phyloP scores from a whole-genome alignment of 768 basidiomycete species.

The Leccinum ochraceum region DNA sequence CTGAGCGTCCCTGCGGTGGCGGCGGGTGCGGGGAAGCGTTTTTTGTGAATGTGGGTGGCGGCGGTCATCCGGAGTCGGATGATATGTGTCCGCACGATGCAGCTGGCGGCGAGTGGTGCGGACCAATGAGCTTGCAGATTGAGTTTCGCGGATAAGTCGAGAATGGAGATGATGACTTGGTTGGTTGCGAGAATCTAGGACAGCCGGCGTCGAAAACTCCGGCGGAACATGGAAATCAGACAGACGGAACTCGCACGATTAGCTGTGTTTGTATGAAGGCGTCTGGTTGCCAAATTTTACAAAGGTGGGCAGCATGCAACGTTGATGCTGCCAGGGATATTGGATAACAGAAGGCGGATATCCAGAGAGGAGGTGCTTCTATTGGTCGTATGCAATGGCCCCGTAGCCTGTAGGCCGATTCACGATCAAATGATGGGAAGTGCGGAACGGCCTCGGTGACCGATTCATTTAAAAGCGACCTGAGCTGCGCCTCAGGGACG shows the following conservation, averaged over 20 bases:
- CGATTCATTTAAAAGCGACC: slow-evolving; percentile 8
- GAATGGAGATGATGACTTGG: background rate
- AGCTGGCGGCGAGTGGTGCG: background rate
- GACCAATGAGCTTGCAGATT: background rate
- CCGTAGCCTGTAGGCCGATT: slow-evolving; percentile 12
- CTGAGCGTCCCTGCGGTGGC: slow-evolving; percentile 25
- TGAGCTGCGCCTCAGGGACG: slow-evolving; percentile 5
- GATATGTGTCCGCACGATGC: background rate
- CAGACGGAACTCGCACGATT: background rate
- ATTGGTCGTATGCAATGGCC: background rate
- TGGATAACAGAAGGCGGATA: slow-evolving; percentile 8
- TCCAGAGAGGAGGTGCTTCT: slow-evolving; percentile 1
- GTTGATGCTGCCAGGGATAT: slow-evolving; percentile 1
- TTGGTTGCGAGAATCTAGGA: background rate
- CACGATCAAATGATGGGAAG: slow-evolving; percentile 17
- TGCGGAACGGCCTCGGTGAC: slow-evolving; percentile 6
- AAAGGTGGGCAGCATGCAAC: background rate
- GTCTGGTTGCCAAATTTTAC: slow-evolving; percentile 3
- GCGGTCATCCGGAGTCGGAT: slow-evolving; percentile 9
- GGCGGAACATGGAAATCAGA: background rate
- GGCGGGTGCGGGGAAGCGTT: slow-evolving; percentile 23
- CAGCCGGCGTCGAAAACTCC: background rate
- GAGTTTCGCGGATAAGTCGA: background rate
- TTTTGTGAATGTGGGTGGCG: background rate
- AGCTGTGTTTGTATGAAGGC: no score